phyloP scores from a whole-genome alignment of 768 basidiomycete species.

The Mycena sanguinolenta region DNA sequence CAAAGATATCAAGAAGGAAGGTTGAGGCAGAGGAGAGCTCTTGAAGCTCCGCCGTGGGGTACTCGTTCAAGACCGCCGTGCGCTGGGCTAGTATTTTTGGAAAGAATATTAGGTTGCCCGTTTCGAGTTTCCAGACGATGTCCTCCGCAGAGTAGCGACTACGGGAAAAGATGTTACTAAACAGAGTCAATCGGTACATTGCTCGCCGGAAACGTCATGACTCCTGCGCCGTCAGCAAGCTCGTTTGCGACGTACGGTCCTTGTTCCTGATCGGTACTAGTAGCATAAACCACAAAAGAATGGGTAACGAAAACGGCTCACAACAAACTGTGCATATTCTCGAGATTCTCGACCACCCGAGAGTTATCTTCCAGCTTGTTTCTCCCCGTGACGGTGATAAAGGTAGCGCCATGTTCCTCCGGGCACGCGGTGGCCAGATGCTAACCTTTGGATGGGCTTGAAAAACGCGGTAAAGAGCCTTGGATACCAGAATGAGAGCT shows the following conservation, averaged over 20 bases:
- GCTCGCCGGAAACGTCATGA: constrained; percentile 43
- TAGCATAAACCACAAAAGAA: too few relatives aligned
- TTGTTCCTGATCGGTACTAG: background rate
- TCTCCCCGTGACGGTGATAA: constrained; percentile 22
- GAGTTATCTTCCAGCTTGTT: constrained; percentile 18
- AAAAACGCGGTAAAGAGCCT: constrained; percentile 40
- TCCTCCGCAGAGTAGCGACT: background rate
- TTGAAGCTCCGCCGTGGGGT: constrained; percentile 21
- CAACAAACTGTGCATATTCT: constrained; percentile 43
- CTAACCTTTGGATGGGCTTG: constrained; percentile 35
- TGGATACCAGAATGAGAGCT: constrained; percentile 37
- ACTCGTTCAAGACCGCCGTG: constrained; percentile 14
- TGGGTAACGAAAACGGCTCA: constrained; percentile 18
- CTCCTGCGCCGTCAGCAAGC: constrained; percentile 37
- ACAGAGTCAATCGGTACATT: constrained; percentile 31
- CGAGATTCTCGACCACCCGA: constrained; percentile 29
- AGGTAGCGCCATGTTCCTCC: background rate
- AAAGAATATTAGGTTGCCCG: background rate
- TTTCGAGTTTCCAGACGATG: background rate
- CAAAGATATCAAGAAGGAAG: background rate
- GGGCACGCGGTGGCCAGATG: constrained; percentile 12
- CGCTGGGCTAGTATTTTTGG: constrained; percentile 1
- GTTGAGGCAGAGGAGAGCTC: constrained; percentile 6
- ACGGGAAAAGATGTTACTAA: background rate
- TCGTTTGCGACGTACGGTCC: constrained; percentile 25